Conservation (phyloP, 257 asterid species). For the Salvia hispanica region DNA sequence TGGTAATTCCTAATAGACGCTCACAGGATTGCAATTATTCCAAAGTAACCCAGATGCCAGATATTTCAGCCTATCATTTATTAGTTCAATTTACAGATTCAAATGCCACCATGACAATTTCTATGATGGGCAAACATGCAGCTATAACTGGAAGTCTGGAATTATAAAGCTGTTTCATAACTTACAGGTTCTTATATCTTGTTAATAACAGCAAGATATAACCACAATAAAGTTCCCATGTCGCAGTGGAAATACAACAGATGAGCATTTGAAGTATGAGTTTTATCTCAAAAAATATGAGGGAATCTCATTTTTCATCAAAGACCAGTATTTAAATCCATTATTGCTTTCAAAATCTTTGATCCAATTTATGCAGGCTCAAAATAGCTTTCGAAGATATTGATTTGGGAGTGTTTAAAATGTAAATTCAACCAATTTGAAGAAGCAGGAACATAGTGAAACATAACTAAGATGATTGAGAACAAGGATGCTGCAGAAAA, state of each 20-base stretch:
- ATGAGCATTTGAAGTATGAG: not conserved
- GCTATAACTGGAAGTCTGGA: not conserved
- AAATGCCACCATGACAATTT: not conserved
- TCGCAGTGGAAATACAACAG: not conserved
- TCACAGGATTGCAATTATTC: not conserved
- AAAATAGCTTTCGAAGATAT: no score
- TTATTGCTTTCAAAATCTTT: no score
- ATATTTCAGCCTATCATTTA: conserved; percentile 11
- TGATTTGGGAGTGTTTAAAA: not conserved
- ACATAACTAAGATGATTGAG: not conserved
- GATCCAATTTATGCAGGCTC: not conserved
- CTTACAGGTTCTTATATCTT: not conserved
- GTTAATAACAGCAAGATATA: not conserved
- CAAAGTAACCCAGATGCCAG: not conserved
- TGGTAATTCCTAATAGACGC: not conserved
- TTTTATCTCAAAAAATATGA: not conserved
- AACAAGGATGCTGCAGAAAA: conserved; percentile 5
- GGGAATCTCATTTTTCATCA: not conserved
- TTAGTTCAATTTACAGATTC: not conserved
- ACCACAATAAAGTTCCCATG: not conserved
- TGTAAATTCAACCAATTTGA: not conserved
- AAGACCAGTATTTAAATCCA: conserved; percentile 1
- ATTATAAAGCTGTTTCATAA: not conserved
- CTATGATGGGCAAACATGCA: not conserved
- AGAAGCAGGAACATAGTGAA: not conserved